Base-by-base conservation (phyloP, 1,284 basidiomycete genomes). In the Meira nashicola region DNA sequence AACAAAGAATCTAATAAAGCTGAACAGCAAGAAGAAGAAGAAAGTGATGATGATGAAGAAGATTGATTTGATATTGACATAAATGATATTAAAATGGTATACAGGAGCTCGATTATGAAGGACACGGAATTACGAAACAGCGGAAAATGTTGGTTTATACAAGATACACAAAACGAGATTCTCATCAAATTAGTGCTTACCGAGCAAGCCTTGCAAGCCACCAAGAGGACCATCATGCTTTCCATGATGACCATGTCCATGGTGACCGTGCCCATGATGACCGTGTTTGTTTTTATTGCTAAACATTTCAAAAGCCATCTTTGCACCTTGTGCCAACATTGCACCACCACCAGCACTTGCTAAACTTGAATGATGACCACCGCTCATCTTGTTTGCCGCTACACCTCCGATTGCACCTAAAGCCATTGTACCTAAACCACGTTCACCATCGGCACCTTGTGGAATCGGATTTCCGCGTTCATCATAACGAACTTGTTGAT, bases 381-480 rank as follows among this genome's bases (percentile, higher is more conserved):
- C 71, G 1, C 62, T 60, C 57, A 70, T 55, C 60, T 69, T 71
- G 56, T 71, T 73, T 1, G 61, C 71, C 1, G 61, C 67, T 55
- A 64, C 71, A 8, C 68, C 71, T 0, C 65, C 70, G 12, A 63
- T 62, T 2, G 64, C 69, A 23, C 58, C 71, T 11, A 64, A 53
- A 2, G 68, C 70, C 71, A 73, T 73, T 17, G 71, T 73, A 23
- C 71, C 71, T 1, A 73, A 21, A 2, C 71, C 71, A 14, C 71
- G 63, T 41, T 73, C 71, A 43, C 15, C 14, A 33, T 33, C 28
- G 2, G 40, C 14, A 53, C 69, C 71, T 15, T 33, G 46, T 1
- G 62, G 62, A 40, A 70, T 44, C 5, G 70, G 70, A 39, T 72
- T 65, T 41, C 71, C 71, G 44, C 68, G 46, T 53, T 64, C 60